Conservation (phyloP, 164 flowering plant genomes). For the Hamamelis virginiana region DNA sequence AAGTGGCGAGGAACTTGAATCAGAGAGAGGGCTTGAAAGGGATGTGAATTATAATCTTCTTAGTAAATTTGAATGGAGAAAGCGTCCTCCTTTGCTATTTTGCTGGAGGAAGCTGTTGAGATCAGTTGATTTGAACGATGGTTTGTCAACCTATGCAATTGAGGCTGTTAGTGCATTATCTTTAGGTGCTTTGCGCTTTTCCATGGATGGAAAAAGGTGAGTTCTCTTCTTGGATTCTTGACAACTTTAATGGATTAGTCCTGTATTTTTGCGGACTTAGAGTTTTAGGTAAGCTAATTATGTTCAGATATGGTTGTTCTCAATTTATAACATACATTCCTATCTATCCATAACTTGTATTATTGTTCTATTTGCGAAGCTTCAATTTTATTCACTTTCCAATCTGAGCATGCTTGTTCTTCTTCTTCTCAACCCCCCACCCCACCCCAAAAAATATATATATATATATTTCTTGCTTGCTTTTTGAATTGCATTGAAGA, state of each 20-base stretch:
- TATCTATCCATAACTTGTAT: too few species aligned
- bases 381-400: too few species aligned
- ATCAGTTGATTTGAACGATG: conserved; percentile 45
- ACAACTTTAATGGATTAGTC: neutral
- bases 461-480: too few species aligned
- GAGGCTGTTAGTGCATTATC: conserved; percentile 51
- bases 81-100: conserved; percentile 56
- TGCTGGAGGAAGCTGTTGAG: conserved; percentile 66
- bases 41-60: conserved; percentile 25
- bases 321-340: too few species aligned
- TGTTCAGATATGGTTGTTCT: too few species aligned
- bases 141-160: conserved; percentile 41
- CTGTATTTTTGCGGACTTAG: neutral
- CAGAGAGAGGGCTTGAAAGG: conserved; percentile 26
- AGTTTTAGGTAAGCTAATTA: neutral
- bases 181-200: conserved; percentile 52
- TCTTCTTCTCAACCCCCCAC: too few species aligned
- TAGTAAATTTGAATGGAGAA: conserved; percentile 44
- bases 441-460: too few species aligned
- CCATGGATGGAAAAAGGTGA: conserved; percentile 70
- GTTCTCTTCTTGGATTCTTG: conserved; percentile 18
- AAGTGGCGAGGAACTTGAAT: conserved; percentile 30
- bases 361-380: too few species aligned
- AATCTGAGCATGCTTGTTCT: too few species aligned
- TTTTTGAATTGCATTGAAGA: too few species aligned